Evolutionary conservation across 495 filamentous ascomycete genomes (phyloP).

Genomic region (Aspergillus bertholletiae): DNA sequence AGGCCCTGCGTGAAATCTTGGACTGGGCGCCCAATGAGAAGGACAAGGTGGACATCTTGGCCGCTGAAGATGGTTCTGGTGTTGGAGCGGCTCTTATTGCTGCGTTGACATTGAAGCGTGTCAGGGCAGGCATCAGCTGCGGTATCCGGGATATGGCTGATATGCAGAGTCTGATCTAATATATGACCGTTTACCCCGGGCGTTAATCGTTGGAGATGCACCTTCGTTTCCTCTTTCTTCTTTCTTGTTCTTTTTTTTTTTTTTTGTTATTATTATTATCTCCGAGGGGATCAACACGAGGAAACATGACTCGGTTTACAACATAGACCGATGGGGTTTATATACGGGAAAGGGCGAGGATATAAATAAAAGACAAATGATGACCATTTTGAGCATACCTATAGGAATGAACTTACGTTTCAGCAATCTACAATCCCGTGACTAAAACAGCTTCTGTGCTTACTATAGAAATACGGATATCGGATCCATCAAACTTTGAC

Average conservation of each 20-base stretch:
- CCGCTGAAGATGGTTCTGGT: constrained; percentile 91
- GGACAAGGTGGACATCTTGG: constrained; percentile 80
- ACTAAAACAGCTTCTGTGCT: no score
- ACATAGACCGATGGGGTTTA: not conserved
- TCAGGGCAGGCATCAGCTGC: constrained; percentile 71
- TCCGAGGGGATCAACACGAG: not conserved
- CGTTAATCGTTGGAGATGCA: not conserved
- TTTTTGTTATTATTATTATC: not conserved
- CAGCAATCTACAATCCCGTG: not conserved
- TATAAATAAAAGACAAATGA: not conserved
- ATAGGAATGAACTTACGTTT: not conserved
- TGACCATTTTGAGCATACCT: no score
- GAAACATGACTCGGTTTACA: not conserved
- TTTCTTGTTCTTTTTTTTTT: not conserved
- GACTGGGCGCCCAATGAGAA: constrained; percentile 78
- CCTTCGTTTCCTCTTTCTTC: not conserved
- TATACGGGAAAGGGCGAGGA: not conserved
- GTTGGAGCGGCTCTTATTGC: constrained; percentile 96
- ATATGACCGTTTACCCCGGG: not conserved
- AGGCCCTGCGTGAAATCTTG: constrained; percentile 87
- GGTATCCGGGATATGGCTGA: constrained; percentile 72
- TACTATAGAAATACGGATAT: not conserved
- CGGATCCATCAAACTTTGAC: not conserved
- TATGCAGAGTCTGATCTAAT: constrained; percentile 36
- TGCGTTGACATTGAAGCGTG: constrained; percentile 83